These are phyloP conservation scores for Saccharum officinarum DNA, from an alignment of 176 grass and related monocot species.

Conservation along the genomic window DNA sequence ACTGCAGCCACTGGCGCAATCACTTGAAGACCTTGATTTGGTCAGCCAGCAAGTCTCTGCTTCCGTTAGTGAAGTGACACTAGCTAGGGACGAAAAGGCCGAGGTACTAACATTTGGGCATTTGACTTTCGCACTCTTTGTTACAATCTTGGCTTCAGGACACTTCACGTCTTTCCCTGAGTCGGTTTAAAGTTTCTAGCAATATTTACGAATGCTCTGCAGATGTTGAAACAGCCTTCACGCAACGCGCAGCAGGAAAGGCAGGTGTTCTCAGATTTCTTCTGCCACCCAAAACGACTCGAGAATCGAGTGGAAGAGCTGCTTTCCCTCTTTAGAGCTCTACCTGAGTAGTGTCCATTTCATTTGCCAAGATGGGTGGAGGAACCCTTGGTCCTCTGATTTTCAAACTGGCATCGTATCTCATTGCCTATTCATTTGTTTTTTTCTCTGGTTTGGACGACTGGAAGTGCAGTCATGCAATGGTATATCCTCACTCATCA, in stretches of 20 bases:
- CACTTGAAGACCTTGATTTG: constrained; percentile 80
- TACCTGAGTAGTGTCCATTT: constrained; percentile 30
- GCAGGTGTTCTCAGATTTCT: constrained; percentile 69
- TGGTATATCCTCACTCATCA: background rate
- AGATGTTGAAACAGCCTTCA: constrained; percentile 68
- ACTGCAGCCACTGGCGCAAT: constrained; percentile 58
- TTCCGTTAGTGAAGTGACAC: constrained; percentile 88
- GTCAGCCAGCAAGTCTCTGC: constrained; percentile 68
- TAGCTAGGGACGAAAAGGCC: constrained; percentile 65
- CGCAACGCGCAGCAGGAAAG: constrained; percentile 55
- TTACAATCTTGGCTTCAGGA: constrained; percentile 12
- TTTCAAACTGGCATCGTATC: background rate
- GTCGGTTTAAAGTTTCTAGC: background rate
- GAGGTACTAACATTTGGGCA: constrained; percentile 45
- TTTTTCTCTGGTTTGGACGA: constrained; percentile 3
- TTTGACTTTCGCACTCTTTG: background rate
- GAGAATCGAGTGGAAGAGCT: constrained; percentile 67
- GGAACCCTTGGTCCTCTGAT: background rate
- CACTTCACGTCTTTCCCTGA: background rate
- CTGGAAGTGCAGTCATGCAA: background rate
- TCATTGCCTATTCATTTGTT: background rate
- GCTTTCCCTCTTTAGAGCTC: constrained; percentile 43
- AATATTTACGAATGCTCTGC: constrained; percentile 15
- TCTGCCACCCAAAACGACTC: constrained; percentile 65
- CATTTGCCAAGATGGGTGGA: background rate